A percentile compares a stretch with the other conserved stretches of the same genome.
Evolutionary conservation across 805 yeast genomes (phyloP).

Genomic region (Ogataea zsoltii): DNA sequence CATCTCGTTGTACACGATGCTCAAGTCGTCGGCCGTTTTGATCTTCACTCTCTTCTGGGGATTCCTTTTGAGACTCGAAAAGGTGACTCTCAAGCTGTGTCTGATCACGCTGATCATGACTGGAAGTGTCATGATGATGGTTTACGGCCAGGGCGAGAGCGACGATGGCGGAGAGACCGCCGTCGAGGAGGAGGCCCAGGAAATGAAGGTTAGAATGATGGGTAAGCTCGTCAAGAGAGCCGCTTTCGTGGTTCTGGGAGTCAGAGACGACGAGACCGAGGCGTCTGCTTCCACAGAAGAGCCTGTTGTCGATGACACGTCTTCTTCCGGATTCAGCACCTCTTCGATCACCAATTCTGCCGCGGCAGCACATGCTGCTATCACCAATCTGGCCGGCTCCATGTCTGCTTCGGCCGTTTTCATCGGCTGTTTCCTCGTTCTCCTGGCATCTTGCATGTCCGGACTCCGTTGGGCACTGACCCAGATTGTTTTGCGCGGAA

Average conservation of each 20-base stretch:
- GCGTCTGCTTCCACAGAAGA: not conserved
- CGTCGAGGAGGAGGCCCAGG: conserved; percentile 23
- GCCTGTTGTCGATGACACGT: no score
- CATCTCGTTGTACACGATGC: conserved; percentile 81
- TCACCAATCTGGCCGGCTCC: conserved; percentile 7
- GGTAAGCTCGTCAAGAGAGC: conserved; percentile 21
- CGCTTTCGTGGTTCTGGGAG: conserved; percentile 12
- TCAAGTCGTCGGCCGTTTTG: conserved; percentile 73
- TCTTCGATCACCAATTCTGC: conserved; percentile 8
- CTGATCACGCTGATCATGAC: conserved; percentile 75
- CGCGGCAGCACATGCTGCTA: conserved; percentile 12
- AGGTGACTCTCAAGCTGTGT: conserved; percentile 61
- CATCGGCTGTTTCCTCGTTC: conserved; percentile 71
- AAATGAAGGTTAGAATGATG: conserved; percentile 18
- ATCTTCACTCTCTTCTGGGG: conserved; percentile 87
- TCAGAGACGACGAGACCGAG: conserved; percentile 12
- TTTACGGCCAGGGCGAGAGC: conserved; percentile 39
- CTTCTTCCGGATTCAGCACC: not conserved
- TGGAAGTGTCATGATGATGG: conserved; percentile 85
- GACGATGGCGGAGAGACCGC: conserved; percentile 10
- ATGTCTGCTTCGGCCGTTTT: conserved; percentile 20
- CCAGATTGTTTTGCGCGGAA: conserved; percentile 67
- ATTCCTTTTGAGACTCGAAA: conserved; percentile 71
- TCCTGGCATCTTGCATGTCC: conserved; percentile 71
- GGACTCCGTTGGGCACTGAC: conserved; percentile 94